Percentiles rank a stretch among this genome's conserved stretches.
phyloP scores from a whole-genome alignment of 495 filamentous ascomycete species.

The Echria macrotheca region DNA sequence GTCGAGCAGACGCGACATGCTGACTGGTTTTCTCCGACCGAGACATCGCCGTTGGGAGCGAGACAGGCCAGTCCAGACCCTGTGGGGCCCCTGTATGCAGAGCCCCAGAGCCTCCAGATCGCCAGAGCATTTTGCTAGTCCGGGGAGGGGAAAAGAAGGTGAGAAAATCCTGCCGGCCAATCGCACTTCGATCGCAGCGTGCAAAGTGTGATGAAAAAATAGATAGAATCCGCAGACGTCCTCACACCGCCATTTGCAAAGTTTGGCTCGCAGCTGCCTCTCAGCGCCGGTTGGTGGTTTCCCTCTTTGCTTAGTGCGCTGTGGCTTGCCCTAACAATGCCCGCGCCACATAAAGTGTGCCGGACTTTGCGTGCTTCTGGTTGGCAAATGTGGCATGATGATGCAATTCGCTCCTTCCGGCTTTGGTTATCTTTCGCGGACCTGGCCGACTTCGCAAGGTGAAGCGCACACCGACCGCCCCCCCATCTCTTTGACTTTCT shows the following conservation, averaged over 20 bases:
- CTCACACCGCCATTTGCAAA: constrained; percentile 9
- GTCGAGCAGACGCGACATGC: not conserved
- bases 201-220: constrained; percentile 6
- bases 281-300: not conserved
- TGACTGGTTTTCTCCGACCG: too few relatives aligned
- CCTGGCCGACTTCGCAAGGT: too few relatives aligned
- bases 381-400: too few relatives aligned
- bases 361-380: too few relatives aligned
- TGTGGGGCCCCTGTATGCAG: not conserved
- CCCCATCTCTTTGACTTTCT: too few relatives aligned
- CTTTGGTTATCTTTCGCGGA: too few relatives aligned
- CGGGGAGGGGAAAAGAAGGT: not conserved
- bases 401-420: too few relatives aligned
- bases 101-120: constrained; percentile 8
- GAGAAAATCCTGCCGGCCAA: constrained; percentile 1
- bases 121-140: not conserved
- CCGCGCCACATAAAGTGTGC: not conserved
- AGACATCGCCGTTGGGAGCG: not conserved
- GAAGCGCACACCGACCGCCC: not conserved
- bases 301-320: not conserved
- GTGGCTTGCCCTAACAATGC: not conserved
- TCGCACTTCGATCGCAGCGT: not conserved
- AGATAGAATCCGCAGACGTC: too few relatives aligned
- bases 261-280: constrained; percentile 2
- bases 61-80: constrained; percentile 2